Percentiles rank a stretch among this genome's conserved stretches.
Conservation (phyloP, 345 rosid genomes). For the Rhodamnia rubescens region DNA sequence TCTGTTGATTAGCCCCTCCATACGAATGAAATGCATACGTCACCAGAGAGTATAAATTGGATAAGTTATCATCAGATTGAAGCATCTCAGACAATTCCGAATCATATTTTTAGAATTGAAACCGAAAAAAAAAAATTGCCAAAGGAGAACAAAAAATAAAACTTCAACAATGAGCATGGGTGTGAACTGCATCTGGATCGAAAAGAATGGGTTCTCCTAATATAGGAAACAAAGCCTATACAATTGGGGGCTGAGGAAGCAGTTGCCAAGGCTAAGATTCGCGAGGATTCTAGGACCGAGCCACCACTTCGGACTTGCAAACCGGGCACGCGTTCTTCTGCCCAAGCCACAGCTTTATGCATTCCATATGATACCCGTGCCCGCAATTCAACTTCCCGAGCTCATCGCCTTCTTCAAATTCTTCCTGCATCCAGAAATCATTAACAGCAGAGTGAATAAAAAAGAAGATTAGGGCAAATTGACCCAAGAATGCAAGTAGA, state of each 20-base stretch:
- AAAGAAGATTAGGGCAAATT: not conserved
- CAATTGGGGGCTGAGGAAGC: conserved; percentile 4
- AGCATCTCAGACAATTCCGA: not conserved
- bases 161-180: not conserved
- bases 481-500: not conserved
- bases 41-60: not conserved
- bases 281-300: conserved; percentile 17
- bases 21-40: not conserved
- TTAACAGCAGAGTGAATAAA: not conserved
- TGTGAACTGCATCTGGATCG: not conserved
- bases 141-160: not conserved
- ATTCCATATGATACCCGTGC: conserved; percentile 64
- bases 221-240: conserved; percentile 20
- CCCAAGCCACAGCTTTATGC: conserved; percentile 79
- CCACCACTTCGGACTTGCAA: conserved; percentile 54
- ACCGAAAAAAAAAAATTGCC: not conserved
- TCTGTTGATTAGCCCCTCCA: not conserved
- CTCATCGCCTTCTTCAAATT: conserved; percentile 53
- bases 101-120: not conserved
- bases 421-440: conserved; percentile 43
- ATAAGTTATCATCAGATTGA: not conserved
- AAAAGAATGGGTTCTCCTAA: conserved; percentile 1
- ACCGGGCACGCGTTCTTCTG: conserved; percentile 81
- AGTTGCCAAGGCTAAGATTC: not conserved
- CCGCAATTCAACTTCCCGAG: conserved; percentile 68